A percentile compares a stretch with the other conserved stretches of the same genome.
phyloP scores from a whole-genome alignment of 108 stramenopile genomes.

The Cylindrotheca closterium region DNA sequence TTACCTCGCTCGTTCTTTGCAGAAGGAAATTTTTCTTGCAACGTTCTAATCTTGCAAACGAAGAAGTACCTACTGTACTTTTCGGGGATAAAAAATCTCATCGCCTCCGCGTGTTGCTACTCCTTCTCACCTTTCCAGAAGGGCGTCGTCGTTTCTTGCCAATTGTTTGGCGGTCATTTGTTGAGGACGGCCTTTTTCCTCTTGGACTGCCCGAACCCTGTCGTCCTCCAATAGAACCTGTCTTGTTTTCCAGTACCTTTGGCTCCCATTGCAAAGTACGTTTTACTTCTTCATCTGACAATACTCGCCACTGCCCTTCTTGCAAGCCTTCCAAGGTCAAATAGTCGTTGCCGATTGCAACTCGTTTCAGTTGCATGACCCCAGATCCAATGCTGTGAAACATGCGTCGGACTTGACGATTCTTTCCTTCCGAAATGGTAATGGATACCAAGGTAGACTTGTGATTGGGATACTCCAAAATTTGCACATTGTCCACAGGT shows the following conservation, averaged over 20 bases:
- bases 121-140: too few species aligned
- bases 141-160: too few species aligned
- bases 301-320: slow-evolving; percentile 55
- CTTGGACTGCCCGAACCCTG: too few species aligned
- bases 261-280: slow-evolving; percentile 35
- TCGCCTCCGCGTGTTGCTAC: too few species aligned
- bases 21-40: too few species aligned
- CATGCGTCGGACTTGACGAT: slow-evolving; percentile 71
- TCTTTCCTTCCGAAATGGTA: slow-evolving; percentile 65
- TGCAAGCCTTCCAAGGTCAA: slow-evolving; percentile 25
- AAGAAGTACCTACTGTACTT: too few species aligned
- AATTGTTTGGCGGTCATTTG: too few species aligned
- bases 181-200: too few species aligned
- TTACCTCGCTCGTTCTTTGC: too few species aligned
- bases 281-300: slow-evolving; percentile 49
- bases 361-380: slow-evolving; percentile 62
- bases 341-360: slow-evolving; percentile 34
- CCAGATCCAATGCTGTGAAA: slow-evolving; percentile 73
- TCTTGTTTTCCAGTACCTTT: slow-evolving; percentile 3
- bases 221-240: too few species aligned
- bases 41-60: too few species aligned
- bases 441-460: slow-evolving; percentile 58
- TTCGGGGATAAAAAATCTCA: too few species aligned
- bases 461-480: slow-evolving; percentile 51
- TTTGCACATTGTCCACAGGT: slow-evolving; percentile 41